Base-by-base conservation (phyloP, 139 green algal species). In the Chlorella ohadii region DNA sequence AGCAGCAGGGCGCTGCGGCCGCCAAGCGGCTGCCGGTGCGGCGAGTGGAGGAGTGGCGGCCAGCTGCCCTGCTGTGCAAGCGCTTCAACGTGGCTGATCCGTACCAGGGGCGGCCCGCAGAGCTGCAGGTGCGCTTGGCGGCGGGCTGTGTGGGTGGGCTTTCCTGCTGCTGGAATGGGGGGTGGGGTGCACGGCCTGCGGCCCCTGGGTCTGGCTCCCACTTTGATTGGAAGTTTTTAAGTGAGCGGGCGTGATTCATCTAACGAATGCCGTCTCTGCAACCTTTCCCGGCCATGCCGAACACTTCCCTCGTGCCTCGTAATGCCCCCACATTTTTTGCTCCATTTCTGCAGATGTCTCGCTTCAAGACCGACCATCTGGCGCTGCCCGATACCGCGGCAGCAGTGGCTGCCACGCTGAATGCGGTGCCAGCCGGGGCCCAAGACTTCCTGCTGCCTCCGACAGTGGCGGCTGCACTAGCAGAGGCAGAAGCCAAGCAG, bases 81-180 rank as follows among this genome's bases (percentile, higher is more conserved):
- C 89, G 97, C 0, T 96, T 98, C 77, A 95, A 96, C 34, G 92
- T 99, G 63, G 86, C 90, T 0, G 94, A 99, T 84, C 97, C 97
- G 0, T 98, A 94, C 88, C 86, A 91, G 51, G 89, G 85, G 19
- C 47, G 73, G 25, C 80, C 90, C 1, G 70, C 83, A 27, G 79
- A 82, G 66, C 51, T 85, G 44, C 68, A 85, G 80, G 80, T 71
- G 28, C 12, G 79, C 3, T 33, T n/a, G 34, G 13, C n/a, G n/a
- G n/a, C n/a, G n/a, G n/a, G n/a, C n/a, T n/a, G n/a, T n/a, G n/a
- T n/a, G n/a, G n/a, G n/a, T n/a, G n/a, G n/a, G n/a, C n/a, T n/a
- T n/a, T n/a, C n/a, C n/a, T n/a, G n/a, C n/a, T n/a, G n/a, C n/a
- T n/a, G n/a, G n/a, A n/a, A n/a, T n/a, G n/a, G n/a, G n/a, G n/a